Percentiles rank a stretch among this genome's conserved stretches.
These are phyloP conservation scores for Acmispon strigosus DNA, from an alignment of 306 rosid species.

Conservation along the genomic window DNA sequence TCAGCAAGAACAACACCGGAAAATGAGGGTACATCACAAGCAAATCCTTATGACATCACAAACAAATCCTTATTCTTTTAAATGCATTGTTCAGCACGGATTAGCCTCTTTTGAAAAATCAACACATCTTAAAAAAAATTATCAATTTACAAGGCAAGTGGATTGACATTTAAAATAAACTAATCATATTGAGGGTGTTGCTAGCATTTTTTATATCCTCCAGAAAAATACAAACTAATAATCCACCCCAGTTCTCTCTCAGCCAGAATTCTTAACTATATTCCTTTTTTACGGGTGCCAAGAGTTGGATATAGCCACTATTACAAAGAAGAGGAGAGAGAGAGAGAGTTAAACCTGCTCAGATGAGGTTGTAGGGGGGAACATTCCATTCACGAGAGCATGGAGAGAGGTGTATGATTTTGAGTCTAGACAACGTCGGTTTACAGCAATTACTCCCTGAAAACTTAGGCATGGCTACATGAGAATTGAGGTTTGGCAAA, in stretches of 20 bases:
- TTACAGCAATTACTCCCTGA: slow-evolving; percentile 89
- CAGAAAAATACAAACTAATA: neutral
- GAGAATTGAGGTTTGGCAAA: slow-evolving; percentile 14
- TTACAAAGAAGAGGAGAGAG: neutral
- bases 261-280: neutral
- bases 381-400: slow-evolving; percentile 80
- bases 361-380: slow-evolving; percentile 53
- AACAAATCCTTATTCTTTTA: too few species aligned
- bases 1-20: slow-evolving; percentile 1
- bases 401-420: slow-evolving; percentile 75
- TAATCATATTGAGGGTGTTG: too few species aligned
- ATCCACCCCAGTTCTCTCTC: neutral
- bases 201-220: neutral
- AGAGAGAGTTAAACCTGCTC: slow-evolving; percentile 52
- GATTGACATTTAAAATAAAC: too few species aligned
- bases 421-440: slow-evolving; percentile 62
- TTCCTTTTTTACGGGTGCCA: neutral
- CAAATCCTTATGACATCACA: neutral
- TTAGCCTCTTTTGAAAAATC: too few species aligned
- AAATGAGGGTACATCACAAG: neutral
- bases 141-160: too few species aligned
- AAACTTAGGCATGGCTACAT: slow-evolving; percentile 11
- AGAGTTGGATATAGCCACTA: too few species aligned
- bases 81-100: too few species aligned
- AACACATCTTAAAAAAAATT: too few species aligned